Base-by-base conservation (phyloP, 441 rosid species). In the Gossypium schwendimanii region DNA sequence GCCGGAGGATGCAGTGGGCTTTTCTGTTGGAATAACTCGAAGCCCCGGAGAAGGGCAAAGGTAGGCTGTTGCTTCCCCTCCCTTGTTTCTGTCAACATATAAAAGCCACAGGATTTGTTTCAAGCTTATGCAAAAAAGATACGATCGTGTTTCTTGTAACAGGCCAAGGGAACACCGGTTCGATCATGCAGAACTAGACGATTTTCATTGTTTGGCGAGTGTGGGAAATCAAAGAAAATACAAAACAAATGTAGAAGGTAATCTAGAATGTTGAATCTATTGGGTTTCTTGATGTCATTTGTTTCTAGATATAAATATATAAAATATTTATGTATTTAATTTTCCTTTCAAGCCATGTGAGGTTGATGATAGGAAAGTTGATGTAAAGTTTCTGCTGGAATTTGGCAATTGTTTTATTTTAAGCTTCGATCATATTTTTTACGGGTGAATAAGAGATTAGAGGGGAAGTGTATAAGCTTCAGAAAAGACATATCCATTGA, bases 1-100 rank as follows among this genome's bases (percentile, higher is more conserved):
- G 77, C 79, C 36, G 87, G 92, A 68, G 98, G 97, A 58, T 95
- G 99, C 83, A 84, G 87, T 41, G 83, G 85, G 24, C 83, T 95
- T 63, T 81, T 92, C 83, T 95, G 98, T 80, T 95, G 99, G 99
- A 91, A 87, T 72, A 78, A 74, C 63, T 65, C 33, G 61, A 88
- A 80, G 76, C 70, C 84, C 77, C 86, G 4, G 0, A 86, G 73
- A 75, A 80, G 80, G 78, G 85, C 59, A 74, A 91, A 89, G 98
- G 98, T 92, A 71, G 63, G 81, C n/a, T 70, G 12, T 70, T 60
- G 18, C 11, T 36, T 0, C 41, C 41, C 10, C 10, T 7, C 41
- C 41, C 41, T 36, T 36, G 10, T 45, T 74, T 63, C 60, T 60
- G 20, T 54, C 54, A 0, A 53, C 52, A 24, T 50, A 4, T 6